Evolutionary conservation across 1,284 basidiomycete genomes (phyloP), one percentile per base, ranked within the genome.

Genomic region (Moniliophthora roreri): DNA sequence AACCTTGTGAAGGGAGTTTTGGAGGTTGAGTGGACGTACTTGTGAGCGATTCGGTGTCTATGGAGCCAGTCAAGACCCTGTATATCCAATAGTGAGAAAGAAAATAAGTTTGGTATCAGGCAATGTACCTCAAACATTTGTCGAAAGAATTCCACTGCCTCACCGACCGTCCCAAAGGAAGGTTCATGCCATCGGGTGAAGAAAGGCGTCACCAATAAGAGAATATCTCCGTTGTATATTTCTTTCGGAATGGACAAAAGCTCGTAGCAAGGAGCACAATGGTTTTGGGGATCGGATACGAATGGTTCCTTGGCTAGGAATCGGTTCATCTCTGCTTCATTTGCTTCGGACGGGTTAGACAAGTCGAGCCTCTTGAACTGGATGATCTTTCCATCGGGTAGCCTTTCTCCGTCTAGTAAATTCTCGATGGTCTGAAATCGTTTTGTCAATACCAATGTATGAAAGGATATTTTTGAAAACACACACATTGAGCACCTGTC

Each of bases 61-160:
- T 72, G 70, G 56, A 72, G 62, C 44, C 66, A 70, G 15, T 55
- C 45, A 0, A 71, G 16, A 1, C 69, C 69, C 69, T 71, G 32
- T 10, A 18, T 38, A 13, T 4, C 11, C 28, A 32, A 32, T 32
- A 24, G 37, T 16, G 5, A 15, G n/a, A n/a, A n/a, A n/a, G n/a
- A n/a, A n/a, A n/a, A n/a, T n/a, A n/a, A n/a, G n/a, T n/a, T n/a
- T n/a, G n/a, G n/a, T n/a, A n/a, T n/a, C n/a, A n/a, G n/a, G n/a
- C n/a, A n/a, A 48, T 35, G 7, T 26, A 54, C 52, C 44, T 46
- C 44, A 18, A 23, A 46, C 16, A 32, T 23, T 16, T 46, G 44
- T 28, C 28, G 21, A 15, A 46, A 46, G 7, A 46, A 46, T 11
- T 46, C 44, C 44, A 46, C 24, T 13, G 26, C 44, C 28, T 46